Conservation (phyloP, 1,139 yeast genomes). For the Yamadazyma triangularis region DNA sequence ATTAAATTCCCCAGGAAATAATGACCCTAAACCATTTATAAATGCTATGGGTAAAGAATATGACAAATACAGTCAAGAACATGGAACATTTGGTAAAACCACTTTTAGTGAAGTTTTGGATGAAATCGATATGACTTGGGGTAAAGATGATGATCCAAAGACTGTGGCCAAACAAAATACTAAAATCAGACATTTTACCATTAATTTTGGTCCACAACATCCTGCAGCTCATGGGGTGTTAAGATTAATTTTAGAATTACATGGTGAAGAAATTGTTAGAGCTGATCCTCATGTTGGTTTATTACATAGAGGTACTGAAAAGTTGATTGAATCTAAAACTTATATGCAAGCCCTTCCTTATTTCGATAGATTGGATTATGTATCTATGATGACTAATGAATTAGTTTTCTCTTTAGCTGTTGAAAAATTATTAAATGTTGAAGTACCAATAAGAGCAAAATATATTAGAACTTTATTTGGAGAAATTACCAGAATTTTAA, state of each 20-base stretch:
- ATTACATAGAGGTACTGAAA: constrained; percentile 86
- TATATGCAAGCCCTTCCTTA: constrained; percentile 85
- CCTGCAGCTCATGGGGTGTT: constrained; percentile 95
- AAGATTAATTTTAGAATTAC: constrained; percentile 78
- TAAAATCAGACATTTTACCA: constrained; percentile 80
- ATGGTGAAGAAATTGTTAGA: constrained; percentile 85
- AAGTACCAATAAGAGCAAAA: constrained; percentile 80
- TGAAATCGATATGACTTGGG: constrained; percentile 46
- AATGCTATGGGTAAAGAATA: constrained; percentile 37
- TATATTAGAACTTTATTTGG: constrained; percentile 85
- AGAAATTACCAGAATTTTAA: constrained; percentile 78
- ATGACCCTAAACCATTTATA: constrained; percentile 25
- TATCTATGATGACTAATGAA: constrained; percentile 91
- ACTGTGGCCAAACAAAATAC: constrained; percentile 43
- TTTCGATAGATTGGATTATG: constrained; percentile 85
- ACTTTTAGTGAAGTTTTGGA: constrained; percentile 45
- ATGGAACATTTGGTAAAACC: constrained; percentile 34
- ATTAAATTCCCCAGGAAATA: constrained; percentile 2
- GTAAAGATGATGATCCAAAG: constrained; percentile 42
- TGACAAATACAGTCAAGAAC: constrained; percentile 30
- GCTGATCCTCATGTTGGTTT: constrained; percentile 88
- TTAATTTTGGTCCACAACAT: constrained; percentile 92
- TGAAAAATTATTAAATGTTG: constrained; percentile 80
- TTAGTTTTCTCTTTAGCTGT: constrained; percentile 81
- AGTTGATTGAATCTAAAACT: constrained; percentile 79